Percentiles rank a stretch among this genome's conserved stretches.
phyloP scores from a whole-genome alignment of 164 flowering plant species.

The Annona squamosa region DNA sequence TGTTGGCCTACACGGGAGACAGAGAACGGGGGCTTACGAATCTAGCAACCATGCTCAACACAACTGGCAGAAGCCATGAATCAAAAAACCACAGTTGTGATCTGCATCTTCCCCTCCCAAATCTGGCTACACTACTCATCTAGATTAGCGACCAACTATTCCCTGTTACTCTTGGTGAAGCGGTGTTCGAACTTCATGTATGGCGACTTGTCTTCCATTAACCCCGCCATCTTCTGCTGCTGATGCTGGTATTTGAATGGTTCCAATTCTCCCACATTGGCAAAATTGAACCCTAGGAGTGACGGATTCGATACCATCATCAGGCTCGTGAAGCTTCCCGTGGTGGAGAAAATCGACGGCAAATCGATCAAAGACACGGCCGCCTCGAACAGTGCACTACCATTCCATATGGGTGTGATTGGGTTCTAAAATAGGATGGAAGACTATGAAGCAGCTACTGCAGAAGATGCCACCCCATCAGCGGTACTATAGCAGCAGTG shows the following conservation, averaged over 20 bases:
- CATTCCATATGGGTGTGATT: neutral
- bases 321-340: constrained; percentile 47
- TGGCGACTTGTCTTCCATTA: constrained; percentile 14
- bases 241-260: constrained; percentile 16
- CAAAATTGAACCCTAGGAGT: constrained; percentile 15
- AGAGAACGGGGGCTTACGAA: no score
- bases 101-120: no score
- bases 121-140: no score
- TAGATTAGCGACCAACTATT: no score
- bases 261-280: constrained; percentile 14
- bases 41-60: no score
- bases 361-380: constrained; percentile 4
- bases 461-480: constrained; percentile 2
- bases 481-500: constrained; percentile 14
- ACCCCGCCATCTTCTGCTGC: constrained; percentile 10
- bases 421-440: constrained; percentile 22
- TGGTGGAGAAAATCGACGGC: constrained; percentile 32
- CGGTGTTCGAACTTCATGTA: no score
- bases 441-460: constrained; percentile 18
- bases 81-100: no score
- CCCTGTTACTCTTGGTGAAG: no score
- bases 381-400: constrained; percentile 20
- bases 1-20: no score
- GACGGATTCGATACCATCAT: constrained; percentile 32
- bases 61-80: no score